A percentile compares a stretch with the other conserved stretches of the same genome.
Evolutionary conservation across 2,329 filamentous ascomycete genomes (phyloP).

Genomic region (Colletotrichum phormii): DNA sequence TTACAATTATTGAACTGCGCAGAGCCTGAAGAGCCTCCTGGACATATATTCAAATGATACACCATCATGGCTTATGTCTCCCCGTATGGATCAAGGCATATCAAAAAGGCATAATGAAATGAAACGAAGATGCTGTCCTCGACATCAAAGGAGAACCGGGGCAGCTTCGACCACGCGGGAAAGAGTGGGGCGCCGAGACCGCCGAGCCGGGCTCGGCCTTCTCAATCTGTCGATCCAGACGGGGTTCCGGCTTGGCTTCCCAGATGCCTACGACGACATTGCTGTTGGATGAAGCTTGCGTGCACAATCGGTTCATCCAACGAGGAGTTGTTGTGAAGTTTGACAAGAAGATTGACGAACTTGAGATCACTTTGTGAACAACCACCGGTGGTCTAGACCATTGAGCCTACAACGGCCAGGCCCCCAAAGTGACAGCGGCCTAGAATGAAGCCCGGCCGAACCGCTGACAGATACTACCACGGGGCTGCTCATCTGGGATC

Average conservation of each 20-base stretch:
- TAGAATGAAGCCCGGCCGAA: not conserved
- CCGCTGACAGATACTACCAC: not conserved
- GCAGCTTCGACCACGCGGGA: not conserved
- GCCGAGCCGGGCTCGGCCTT: not conserved
- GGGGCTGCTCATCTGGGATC: no score
- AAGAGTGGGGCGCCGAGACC: not conserved
- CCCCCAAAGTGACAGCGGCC: not conserved
- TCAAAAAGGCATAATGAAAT: not conserved
- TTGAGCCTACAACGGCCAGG: not conserved
- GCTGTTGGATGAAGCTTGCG: not conserved
- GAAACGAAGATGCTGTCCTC: not conserved
- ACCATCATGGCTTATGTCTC: not conserved
- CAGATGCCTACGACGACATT: not conserved
- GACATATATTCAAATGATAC: no score
- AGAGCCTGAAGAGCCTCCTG: not conserved
- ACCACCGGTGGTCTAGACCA: not conserved
- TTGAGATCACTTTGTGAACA: not conserved
- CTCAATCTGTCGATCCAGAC: not conserved
- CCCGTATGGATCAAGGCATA: not conserved
- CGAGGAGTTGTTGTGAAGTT: not conserved
- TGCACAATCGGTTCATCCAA: not conserved
- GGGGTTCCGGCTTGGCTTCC: not conserved
- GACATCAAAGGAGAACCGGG: not conserved
- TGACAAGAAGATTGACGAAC: not conserved
- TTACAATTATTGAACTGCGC: not conserved